Evolutionary conservation across 306 rosid species (phyloP).

Genomic region (Dalbergia cultrata): DNA sequence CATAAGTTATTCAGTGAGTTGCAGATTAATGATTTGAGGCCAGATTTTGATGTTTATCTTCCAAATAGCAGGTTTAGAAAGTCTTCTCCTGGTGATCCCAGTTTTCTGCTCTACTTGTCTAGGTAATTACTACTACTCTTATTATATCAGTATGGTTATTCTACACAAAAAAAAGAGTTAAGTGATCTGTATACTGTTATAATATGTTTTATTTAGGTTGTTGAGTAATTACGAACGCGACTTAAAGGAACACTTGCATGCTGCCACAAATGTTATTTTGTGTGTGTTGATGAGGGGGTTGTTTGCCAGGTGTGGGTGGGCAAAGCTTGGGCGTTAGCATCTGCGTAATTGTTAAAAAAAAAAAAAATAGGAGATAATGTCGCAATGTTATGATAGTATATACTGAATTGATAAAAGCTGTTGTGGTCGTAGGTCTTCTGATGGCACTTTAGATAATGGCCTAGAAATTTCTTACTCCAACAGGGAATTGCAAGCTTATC

Average conservation of each 20-base stretch:
- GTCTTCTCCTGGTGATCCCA: slow-evolving; percentile 79
- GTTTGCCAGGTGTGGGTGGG: not conserved
- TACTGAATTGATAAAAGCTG: not conserved
- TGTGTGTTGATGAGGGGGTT: not conserved
- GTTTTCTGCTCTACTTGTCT: slow-evolving; percentile 70
- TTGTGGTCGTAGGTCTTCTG: slow-evolving; percentile 13
- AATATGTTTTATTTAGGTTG: not conserved
- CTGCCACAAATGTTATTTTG: not conserved
- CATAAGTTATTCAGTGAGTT: slow-evolving; percentile 53
- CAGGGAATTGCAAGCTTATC: not conserved
- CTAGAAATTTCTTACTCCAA: not conserved
- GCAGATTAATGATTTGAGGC: slow-evolving; percentile 63
- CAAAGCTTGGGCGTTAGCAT: not conserved
- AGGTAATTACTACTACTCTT: slow-evolving; percentile 57
- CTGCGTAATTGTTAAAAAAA: not conserved
- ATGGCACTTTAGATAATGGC: not conserved
- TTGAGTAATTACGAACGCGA: slow-evolving; percentile 9
- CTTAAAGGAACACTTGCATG: not conserved
- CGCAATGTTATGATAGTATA: not conserved
- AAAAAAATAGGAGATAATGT: not conserved
- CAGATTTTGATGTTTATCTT: slow-evolving; percentile 74
- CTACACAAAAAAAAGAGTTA: no score
- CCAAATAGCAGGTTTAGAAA: slow-evolving; percentile 87
- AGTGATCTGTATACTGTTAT: slow-evolving; percentile 1
- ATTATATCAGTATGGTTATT: slow-evolving; percentile 7